Evolutionary conservation across 192 early-diverging fungal genomes (phyloP), one percentile per base, ranked within the genome.

Genomic region (Lobosporangium transversale): DNA sequence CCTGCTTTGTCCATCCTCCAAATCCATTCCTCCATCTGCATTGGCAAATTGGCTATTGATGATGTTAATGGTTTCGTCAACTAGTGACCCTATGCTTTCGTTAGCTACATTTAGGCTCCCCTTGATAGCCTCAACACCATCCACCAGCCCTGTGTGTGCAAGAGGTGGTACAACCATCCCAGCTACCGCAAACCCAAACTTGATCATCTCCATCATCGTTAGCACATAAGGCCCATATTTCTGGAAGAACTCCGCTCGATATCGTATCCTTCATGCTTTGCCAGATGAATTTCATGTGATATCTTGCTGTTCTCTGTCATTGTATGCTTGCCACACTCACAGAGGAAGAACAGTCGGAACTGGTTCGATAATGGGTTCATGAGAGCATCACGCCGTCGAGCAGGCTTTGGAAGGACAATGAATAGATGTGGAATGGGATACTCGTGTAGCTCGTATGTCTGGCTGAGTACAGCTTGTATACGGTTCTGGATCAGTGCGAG

Each of bases 381-480:
- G 26, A 54, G 6, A 29, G 3, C 3, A 32, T 54, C 53, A 2
- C 53, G 29, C 5, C 3, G 4, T 1, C 27, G 12, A 6, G 6
- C n/a, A 2, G 21, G 27, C n/a, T 60, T 58, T 21, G 57, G 56
- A 8, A 68, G 57, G 29, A 60, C 49, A 30, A 60, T 45, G 37
- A 68, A 68, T n/a, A 68, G 51, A n/a, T 54, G 66, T 32, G 66
- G 58, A 29, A 68, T 68, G 1, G 66, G 56, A 42, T 53, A 68
- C 29, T 68, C 66, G 58, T 68, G 66, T 2, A 68, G 40, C 26
- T 70, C 68, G 35, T 62, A 70, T 8, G 20, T 70, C 27, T 70
- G 52, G 17, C 32, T 70, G 0, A 70, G n/a, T 3, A 70, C 27
- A 0, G 68, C 59, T 8, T 70, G 60, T 1, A 70, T 23, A n/a